Evolutionary conservation across 306 rosid species (phyloP), one percentile per base, ranked within the genome.

Genomic region (Carpinus fangiana): DNA sequence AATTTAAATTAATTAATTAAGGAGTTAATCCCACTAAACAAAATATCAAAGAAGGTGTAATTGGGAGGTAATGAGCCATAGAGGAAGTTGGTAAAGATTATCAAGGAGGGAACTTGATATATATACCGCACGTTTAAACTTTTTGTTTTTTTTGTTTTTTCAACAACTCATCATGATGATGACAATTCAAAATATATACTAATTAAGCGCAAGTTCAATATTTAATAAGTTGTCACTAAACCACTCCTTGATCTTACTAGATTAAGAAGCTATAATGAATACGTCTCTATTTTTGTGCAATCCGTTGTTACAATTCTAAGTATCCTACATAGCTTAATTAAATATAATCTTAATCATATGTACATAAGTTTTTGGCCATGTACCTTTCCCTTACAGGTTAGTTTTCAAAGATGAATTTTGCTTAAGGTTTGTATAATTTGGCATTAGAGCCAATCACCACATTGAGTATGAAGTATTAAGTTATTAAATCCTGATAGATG

Each of bases 81-180:
- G 74, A 70, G 79, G 73, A 76, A 83, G 82, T 83, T 68, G 82
- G 89, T 79, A 53, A 77, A 76, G 85, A 56, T 71, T 76, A 84
- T 46, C 41, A 64, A 70, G 17, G 45, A 70, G 67, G 65, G 14
- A 59, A 4, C 52, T 70, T 38, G 16, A 28, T 50, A 41, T 0
- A 6, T 41, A 41, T 41, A 80, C 65, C 72, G 20, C 72, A 70
- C 17, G 65, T 73, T 78, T 59, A 59, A 60, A 79, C 57, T 1
- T 68, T 51, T 12, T 47, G 17, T 73, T 59, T 67, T 73, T 17
- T 72, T 38, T 48, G 0, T 12, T 2, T 48, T 21, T 28, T 31
- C 55, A 38, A 72, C 55, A 48, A 66, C 36, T 84, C 72, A 53
- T 80, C 82, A 59, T 78, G 55, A 78, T 78, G 55, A 78, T 73